Conservation (phyloP, 202 grass and related monocot species). For the Zoysia matrella region DNA sequence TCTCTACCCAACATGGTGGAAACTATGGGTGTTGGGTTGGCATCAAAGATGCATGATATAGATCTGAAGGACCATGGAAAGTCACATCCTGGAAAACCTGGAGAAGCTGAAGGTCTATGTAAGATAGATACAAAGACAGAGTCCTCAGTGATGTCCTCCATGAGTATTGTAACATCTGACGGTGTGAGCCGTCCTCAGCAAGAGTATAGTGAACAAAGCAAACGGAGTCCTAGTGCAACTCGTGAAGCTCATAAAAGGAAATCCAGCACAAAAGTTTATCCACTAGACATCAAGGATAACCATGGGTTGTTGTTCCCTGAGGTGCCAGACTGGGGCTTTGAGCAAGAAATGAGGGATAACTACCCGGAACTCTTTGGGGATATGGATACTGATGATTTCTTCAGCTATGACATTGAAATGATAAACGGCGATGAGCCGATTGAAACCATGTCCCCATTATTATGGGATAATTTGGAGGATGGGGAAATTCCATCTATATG, state of each 20-base stretch:
- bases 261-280: constrained; percentile 45
- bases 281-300: constrained; percentile 17
- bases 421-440: constrained; percentile 15
- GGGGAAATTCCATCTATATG: constrained; percentile 69
- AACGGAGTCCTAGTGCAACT: constrained; percentile 15
- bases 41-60: constrained; percentile 21
- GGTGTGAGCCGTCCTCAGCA: neutral
- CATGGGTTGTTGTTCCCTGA: neutral
- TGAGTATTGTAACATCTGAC: constrained; percentile 23
- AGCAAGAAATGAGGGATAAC: constrained; percentile 63
- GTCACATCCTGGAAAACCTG: constrained; percentile 22
- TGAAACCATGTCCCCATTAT: constrained; percentile 11
- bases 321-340: constrained; percentile 57
- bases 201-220: constrained; percentile 23
- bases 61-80: constrained; percentile 38
- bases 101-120: constrained; percentile 5
- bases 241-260: constrained; percentile 45
- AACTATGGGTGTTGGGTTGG: constrained; percentile 10
- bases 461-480: constrained; percentile 69
- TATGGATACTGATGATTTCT: constrained; percentile 73
- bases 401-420: constrained; percentile 63
- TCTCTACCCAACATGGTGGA: constrained; percentile 18
- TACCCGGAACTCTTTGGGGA: constrained; percentile 72
- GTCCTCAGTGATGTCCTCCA: constrained; percentile 14
- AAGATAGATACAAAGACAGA: constrained; percentile 8